Base-by-base conservation (phyloP, 495 filamentous ascomycete genomes). In the Daldinia bambusicola region DNA sequence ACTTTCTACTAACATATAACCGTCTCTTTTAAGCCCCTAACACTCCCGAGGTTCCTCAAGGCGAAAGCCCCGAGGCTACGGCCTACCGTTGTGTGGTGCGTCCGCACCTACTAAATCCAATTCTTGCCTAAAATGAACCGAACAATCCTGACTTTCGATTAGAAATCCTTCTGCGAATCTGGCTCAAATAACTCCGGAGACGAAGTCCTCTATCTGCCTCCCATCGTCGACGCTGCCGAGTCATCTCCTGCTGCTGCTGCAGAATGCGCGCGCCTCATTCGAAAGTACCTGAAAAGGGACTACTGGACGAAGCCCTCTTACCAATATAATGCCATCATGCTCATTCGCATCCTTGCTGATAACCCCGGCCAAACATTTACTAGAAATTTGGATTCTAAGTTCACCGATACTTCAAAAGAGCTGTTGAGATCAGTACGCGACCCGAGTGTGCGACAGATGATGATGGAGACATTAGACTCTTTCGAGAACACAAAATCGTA, bases 261-360 rank as follows among this genome's bases (percentile, higher is more conserved):
- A 60, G 91, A 92, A 72, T 90, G 91, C 62, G 92, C 93, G 48
- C 76, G 85, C 61, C 82, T 89, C 62, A 92, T 98, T 75, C 90
- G 92, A 75, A 95, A 93, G 75, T 93, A 91, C 75, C 84, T 99
- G 45, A 84, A 87, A 41, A 87, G 85, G 43, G 91, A 94, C 51
- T 86, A 90, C 76, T 67, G 78, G 68, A 77, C 81, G 30, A 82
- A 84, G 36, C 88, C 89, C 18, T 87, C 91, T 64, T 87, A 89
- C 41, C 95, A 98, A 80, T 98, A 97, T 84, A 98, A 98, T 82
- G 91, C 92, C 58, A 91, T 98, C 72, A 99, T 98, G 96, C 85
- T 99, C 55, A 87, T 94, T 61, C 90, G 95, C 43, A 99, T 99
- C 75, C 84, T 99, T 37, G 84, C 86, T 61, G 94, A 98, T 77